These are phyloP conservation scores for Medicago ruthenica DNA, from an alignment of 306 rosid species.

Conservation along the genomic window DNA sequence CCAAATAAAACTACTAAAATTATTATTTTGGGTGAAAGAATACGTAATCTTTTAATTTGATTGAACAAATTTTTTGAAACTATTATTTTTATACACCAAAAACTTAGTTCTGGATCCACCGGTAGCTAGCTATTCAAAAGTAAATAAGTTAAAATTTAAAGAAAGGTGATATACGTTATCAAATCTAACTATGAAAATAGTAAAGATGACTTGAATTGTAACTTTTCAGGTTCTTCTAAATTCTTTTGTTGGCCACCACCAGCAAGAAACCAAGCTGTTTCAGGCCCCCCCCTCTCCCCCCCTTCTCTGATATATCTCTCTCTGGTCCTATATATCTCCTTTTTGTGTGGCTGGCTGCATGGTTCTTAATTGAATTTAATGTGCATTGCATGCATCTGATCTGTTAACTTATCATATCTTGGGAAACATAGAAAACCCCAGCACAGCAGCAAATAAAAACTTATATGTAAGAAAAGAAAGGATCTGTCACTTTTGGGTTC, in stretches of 20 bases:
- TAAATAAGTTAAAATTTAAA: too few relatives aligned
- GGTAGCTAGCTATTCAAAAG: too few relatives aligned
- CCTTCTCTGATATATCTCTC: background rate
- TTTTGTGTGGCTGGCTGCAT: conserved; percentile 28
- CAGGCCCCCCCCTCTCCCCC: background rate
- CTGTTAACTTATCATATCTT: conserved; percentile 32
- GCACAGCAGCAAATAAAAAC: conserved; percentile 11
- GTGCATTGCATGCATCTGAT: conserved; percentile 44
- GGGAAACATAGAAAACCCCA: conserved; percentile 41
- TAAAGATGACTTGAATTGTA: background rate
- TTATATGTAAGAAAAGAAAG: conserved; percentile 7
- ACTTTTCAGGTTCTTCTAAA: background rate
- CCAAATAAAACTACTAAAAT: too few relatives aligned
- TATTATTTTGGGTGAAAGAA: too few relatives aligned
- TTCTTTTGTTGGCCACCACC: conserved; percentile 27
- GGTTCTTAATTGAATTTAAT: conserved; percentile 42
- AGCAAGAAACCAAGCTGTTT: background rate
- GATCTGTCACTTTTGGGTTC: conserved; percentile 46
- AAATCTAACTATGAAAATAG: background rate
- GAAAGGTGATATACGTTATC: too few relatives aligned
- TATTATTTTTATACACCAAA: too few relatives aligned
- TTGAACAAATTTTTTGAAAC: too few relatives aligned
- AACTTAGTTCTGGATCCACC: too few relatives aligned
- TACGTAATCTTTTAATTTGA: too few relatives aligned
- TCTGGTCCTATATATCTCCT: conserved; percentile 34